Evolutionary conservation across 208 protist species (phyloP).

Genomic region (Polymyxa betae): DNA sequence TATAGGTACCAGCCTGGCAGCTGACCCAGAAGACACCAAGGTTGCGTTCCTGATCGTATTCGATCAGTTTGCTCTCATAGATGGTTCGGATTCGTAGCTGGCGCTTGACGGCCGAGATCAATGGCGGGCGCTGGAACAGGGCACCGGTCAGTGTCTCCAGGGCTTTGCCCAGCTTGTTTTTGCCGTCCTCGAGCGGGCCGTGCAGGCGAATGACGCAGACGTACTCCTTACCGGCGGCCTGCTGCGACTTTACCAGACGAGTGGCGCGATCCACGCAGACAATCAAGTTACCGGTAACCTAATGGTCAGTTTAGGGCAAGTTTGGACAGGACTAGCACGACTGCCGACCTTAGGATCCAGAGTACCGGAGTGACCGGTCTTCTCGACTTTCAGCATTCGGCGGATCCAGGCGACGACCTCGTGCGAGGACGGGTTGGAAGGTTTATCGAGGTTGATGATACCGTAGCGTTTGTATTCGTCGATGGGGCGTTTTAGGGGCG

Average conservation of each 20-base stretch:
- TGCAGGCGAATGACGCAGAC: conserved; percentile 95
- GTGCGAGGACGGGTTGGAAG: conserved; percentile 99
- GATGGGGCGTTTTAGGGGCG: conserved; percentile 94
- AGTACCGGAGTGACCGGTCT: conserved; percentile 99
- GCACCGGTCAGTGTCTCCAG: conserved; percentile 95
- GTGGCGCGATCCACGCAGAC: conserved; percentile 98
- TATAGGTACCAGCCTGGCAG: conserved; percentile 99
- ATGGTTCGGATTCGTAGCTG: conserved; percentile 98
- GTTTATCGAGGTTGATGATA: conserved; percentile 99
- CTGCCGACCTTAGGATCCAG: conserved; percentile 91
- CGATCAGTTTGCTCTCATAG: conserved; percentile 96
- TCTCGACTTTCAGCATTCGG: conserved; percentile 95
- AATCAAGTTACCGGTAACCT: conserved; percentile 96
- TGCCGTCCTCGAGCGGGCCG: conserved; percentile 83
- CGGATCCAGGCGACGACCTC: conserved; percentile 99
- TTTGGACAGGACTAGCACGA: neutral
- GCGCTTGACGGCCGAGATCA: conserved; percentile 96
- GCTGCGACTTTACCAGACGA: conserved; percentile 98
- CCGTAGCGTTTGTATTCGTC: conserved; percentile 96
- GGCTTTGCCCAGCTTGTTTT: conserved; percentile 78
- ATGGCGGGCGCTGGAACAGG: conserved; percentile 97
- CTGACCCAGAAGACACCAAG: conserved; percentile 96
- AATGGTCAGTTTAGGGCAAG: neutral
- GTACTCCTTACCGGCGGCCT: conserved; percentile 98
- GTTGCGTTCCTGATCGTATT: conserved; percentile 95